phyloP scores from a whole-genome alignment of 257 asterid genomes.

The Leonotis leonurus region DNA sequence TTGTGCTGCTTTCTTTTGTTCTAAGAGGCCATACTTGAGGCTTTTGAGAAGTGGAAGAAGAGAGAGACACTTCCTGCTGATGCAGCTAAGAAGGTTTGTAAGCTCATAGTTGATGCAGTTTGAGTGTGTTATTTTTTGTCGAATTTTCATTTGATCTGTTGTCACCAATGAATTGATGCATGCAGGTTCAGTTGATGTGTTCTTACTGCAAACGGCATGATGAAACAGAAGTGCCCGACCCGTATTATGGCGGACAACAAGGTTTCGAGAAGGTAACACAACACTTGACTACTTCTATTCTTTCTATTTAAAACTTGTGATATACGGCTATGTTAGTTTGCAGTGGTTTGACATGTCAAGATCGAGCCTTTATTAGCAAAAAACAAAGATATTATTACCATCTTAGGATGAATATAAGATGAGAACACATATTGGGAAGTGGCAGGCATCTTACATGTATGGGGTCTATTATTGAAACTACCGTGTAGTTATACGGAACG shows the following conservation, averaged over 20 bases:
- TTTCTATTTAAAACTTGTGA: too few relatives aligned
- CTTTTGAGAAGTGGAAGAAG: conserved; percentile 70
- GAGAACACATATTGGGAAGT: neutral
- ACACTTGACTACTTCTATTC: neutral
- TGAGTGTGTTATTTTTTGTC: neutral
- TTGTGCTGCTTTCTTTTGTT: neutral
- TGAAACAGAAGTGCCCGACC: conserved; percentile 83
- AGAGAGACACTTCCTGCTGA: conserved; percentile 49
- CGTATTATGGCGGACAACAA: conserved; percentile 74
- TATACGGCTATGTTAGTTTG: neutral
- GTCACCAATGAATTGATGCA: neutral
- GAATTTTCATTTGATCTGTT: too few relatives aligned
- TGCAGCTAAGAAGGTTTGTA: conserved; percentile 56
- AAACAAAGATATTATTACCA: neutral
- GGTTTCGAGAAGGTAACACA: conserved; percentile 81
- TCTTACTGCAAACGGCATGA: conserved; percentile 68
- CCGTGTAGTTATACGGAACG: too few relatives aligned
- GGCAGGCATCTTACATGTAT: neutral
- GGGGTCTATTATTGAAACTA: too few relatives aligned
- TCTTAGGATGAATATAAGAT: neutral
- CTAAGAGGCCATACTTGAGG: conserved; percentile 49
- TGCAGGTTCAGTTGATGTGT: conserved; percentile 62
- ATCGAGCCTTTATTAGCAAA: neutral
- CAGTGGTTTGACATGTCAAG: neutral
- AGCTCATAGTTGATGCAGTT: neutral